Base-by-base conservation (phyloP, 768 basidiomycete genomes). In the Mycena metata region DNA sequence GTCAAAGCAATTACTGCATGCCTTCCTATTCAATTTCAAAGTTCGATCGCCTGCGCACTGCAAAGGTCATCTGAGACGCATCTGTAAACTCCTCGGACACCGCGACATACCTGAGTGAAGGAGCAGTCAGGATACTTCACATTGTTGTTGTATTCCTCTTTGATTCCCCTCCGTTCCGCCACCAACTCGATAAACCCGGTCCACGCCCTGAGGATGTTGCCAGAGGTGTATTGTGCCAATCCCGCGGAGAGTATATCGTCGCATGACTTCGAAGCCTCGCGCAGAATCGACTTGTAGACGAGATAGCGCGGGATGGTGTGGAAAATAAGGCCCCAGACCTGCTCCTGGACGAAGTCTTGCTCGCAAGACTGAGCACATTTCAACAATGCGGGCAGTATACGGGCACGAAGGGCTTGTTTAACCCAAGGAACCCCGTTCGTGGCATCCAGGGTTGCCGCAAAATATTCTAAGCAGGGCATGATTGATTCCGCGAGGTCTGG, bases 341-440 rank as follows among this genome's bases (percentile, higher is more conserved):
- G 23, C 1, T 23, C 23, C 15, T 57, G 23, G 9, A 57, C 23
- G 39, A 2, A 4, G 7, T 12, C 1, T 1, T 57, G 3, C 23
- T 26, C 19, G 13, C 43, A 17, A 24, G 30, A 42, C 16, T 8
- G 3, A 16, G 51, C 51, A 19, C 51, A 33, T 24, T 35, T 1
- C 21, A 42, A 16, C 15, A 57, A n/a, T 15, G 39, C 55, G 6
- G 55, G 42, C n/a, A 57, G 19, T 13, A 57, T 41, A 1, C 30
- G 19, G 23, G 41, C 41, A 24, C 55, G 55, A 43, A 57, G 55
- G 9, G 23, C 41, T 24, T 24, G 39, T 43, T 17, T 24, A 23
- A 57, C 55, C 55, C 55, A 57, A 21, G 55, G 41, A 42, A 42
- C 21, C 21, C 55, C 55, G 26, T 57, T 24, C 3, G 55, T 57